These are phyloP conservation scores for Beta corolliflora DNA, from an alignment of 179 eudicot genomes.

Conservation along the genomic window DNA sequence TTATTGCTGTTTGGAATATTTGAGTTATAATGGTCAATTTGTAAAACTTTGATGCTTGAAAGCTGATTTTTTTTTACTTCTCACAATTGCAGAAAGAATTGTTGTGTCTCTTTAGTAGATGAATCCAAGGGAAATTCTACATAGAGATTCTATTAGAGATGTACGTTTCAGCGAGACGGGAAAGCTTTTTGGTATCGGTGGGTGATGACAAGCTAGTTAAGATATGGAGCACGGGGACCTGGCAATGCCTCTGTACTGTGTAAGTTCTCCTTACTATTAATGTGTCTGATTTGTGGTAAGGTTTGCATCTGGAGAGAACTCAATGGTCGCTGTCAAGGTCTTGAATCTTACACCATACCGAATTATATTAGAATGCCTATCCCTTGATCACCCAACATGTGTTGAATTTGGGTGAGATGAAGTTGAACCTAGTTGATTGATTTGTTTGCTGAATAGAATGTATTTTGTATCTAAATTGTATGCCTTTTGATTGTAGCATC, in stretches of 20 bases:
- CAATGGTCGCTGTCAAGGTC: not conserved
- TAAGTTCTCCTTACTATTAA: constrained; percentile 39
- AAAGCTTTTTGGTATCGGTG: constrained; percentile 71
- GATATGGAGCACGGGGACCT: constrained; percentile 71
- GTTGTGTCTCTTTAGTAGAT: constrained; percentile 47
- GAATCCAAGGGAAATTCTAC: constrained; percentile 50
- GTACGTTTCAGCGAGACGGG: constrained; percentile 68
- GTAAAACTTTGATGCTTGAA: not conserved
- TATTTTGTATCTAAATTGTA: not conserved
- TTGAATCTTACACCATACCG: not conserved
- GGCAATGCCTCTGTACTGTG: constrained; percentile 76
- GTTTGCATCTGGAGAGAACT: not conserved
- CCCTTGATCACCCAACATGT: not conserved
- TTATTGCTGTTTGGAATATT: not conserved
- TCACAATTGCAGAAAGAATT: constrained; percentile 52
- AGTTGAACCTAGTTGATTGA: not conserved
- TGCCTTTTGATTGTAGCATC: not conserved
- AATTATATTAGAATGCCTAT: not conserved
- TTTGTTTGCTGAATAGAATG: not conserved
- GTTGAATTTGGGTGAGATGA: not conserved
- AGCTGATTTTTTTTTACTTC: not conserved
- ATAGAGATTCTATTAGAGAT: constrained; percentile 84
- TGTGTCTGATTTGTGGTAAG: not conserved
- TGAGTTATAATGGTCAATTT: not conserved
- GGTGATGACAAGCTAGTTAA: constrained; percentile 95